These are phyloP conservation scores for Schoenoplectus tabernaemontani DNA, from an alignment of 202 grass and related monocot species.

Conservation along the genomic window DNA sequence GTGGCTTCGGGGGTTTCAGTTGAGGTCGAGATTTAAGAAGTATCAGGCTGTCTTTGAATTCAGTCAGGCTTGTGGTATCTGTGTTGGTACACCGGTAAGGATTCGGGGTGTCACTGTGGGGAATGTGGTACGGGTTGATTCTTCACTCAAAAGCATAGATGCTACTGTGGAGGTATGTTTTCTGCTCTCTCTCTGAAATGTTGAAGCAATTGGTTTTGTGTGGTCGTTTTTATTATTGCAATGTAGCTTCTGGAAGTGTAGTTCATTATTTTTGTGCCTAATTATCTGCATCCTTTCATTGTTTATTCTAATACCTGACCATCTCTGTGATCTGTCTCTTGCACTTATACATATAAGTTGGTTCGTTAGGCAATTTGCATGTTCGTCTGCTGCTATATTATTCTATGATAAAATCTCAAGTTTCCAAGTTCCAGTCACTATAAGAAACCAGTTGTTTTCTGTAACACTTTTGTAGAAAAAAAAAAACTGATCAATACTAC, in stretches of 20 bases:
- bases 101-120: slow-evolving; percentile 91
- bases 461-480: not conserved
- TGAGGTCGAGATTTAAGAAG: slow-evolving; percentile 66
- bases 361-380: not conserved
- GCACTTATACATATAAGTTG: not conserved
- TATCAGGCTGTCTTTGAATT: slow-evolving; percentile 85
- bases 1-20: slow-evolving; percentile 79
- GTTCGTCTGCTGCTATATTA: not conserved
- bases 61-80: slow-evolving; percentile 82
- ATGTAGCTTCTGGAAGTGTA: not conserved
- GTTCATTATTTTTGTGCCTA: not conserved
- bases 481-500: not conserved
- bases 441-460: not conserved
- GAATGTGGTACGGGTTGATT: slow-evolving; percentile 78
- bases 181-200: not conserved
- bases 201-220: not conserved
- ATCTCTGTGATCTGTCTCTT: not conserved
- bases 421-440: not conserved
- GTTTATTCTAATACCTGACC: not conserved
- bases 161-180: slow-evolving; percentile 55
- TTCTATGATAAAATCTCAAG: not conserved
- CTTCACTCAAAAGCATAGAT: slow-evolving; percentile 79
- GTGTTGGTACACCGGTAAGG: slow-evolving; percentile 85
- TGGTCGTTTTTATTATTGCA: not conserved
- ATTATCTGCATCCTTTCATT: not conserved